phyloP scores from a whole-genome alignment of 176 grass and related monocot genomes.

The Eragrostis nindensis region DNA sequence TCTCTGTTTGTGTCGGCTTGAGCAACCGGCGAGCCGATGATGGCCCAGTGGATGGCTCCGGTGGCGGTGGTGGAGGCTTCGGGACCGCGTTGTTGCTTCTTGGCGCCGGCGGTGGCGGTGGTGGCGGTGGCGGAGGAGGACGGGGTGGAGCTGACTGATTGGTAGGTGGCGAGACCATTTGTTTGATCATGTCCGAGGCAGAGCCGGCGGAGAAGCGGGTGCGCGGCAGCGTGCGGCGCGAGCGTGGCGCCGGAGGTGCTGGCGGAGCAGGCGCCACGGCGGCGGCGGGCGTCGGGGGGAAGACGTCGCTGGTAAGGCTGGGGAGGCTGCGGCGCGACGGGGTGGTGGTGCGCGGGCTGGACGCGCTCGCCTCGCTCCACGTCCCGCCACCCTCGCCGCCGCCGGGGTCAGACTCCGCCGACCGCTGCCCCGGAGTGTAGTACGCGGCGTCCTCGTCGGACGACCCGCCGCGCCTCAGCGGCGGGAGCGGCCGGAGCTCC shows the following conservation, averaged over 20 bases:
- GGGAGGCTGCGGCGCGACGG: conserved; percentile 83
- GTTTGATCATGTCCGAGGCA: conserved; percentile 62
- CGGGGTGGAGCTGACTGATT: conserved; percentile 35
- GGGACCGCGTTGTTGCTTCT: conserved; percentile 33
- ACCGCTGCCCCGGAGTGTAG: conserved; percentile 66
- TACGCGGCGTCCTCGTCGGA: conserved; percentile 80
- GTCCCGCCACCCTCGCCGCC: conserved; percentile 40
- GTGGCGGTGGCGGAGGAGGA: conserved; percentile 32
- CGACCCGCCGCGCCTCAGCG: conserved; percentile 52
- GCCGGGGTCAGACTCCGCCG: conserved; percentile 27
- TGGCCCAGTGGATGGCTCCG: conserved; percentile 23
- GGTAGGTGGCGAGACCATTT: conserved; percentile 48
- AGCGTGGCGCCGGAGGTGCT: conserved; percentile 42
- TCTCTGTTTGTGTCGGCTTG: conserved; percentile 49
- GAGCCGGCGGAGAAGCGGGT: conserved; percentile 69
- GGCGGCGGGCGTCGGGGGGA: conserved; percentile 30
- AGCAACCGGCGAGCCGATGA: conserved; percentile 43
- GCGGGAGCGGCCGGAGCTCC: conserved; percentile 81
- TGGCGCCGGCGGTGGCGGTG: conserved; percentile 29
- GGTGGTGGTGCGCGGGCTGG: conserved; percentile 63
- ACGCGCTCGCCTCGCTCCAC: conserved; percentile 61
- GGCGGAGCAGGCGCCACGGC: conserved; percentile 32
- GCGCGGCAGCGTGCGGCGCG: conserved; percentile 66
- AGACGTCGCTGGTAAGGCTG: conserved; percentile 72
- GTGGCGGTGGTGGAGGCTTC: conserved; percentile 34